Conservation (phyloP, 2,329 filamentous ascomycete species). For the Macroventuria anomochaeta region DNA sequence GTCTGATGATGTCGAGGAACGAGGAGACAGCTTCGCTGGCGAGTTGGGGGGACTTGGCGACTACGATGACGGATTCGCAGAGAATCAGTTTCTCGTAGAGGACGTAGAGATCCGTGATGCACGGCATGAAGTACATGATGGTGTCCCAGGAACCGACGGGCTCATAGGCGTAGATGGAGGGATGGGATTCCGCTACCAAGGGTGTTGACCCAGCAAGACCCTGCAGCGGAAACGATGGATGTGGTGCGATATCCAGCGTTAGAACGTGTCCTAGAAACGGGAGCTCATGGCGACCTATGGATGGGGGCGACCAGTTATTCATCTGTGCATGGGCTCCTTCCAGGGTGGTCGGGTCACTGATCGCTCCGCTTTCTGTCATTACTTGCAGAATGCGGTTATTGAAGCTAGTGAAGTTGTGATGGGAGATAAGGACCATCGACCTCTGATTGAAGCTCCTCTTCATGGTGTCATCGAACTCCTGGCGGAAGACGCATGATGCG, state of each 20-base stretch:
- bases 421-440: constrained; percentile 50
- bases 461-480: constrained; percentile 50
- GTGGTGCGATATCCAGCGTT: constrained; percentile 50
- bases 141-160: constrained; percentile 49
- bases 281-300: constrained; percentile 47
- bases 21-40: constrained; percentile 51
- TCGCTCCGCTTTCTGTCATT: constrained; percentile 47
- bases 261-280: constrained; percentile 50
- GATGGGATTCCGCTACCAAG: constrained; percentile 38
- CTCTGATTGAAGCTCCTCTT: constrained; percentile 53
- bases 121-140: constrained; percentile 50
- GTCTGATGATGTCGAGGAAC: constrained; percentile 49
- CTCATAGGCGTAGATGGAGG: constrained; percentile 50
- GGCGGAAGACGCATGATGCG: constrained; percentile 50
- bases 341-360: constrained; percentile 49
- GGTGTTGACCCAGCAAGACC: constrained; percentile 43
- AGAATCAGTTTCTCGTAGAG: constrained; percentile 51
- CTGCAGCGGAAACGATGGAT: constrained; percentile 50
- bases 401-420: constrained; percentile 50
- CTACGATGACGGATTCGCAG: constrained; percentile 50
- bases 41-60: constrained; percentile 51
- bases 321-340: constrained; percentile 50
- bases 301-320: constrained; percentile 45
- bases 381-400: constrained; percentile 44
- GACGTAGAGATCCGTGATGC: constrained; percentile 50